phyloP scores from a whole-genome alignment of 2,329 filamentous ascomycete species.

The Fusarium secorum region DNA sequence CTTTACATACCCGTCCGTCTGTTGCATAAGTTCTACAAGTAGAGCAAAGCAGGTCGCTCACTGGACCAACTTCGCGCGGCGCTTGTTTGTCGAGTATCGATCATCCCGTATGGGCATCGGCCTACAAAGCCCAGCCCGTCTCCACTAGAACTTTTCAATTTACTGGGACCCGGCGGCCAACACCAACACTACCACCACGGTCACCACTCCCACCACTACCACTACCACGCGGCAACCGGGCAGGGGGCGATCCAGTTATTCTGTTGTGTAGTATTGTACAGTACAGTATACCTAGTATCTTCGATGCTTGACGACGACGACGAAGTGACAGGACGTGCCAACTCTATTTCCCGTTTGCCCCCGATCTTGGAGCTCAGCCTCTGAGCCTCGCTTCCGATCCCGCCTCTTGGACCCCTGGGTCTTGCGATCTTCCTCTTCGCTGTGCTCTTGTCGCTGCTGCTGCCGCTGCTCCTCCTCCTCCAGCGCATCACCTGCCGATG shows the following conservation, averaged over 20 bases:
- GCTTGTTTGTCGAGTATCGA: conserved; percentile 37
- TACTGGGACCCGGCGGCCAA: conserved; percentile 30
- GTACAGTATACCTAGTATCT: conserved; percentile 9
- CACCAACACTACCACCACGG: conserved; percentile 35
- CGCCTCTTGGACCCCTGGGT: conserved; percentile 27
- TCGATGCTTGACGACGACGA: conserved; percentile 32
- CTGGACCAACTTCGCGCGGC: conserved; percentile 25
- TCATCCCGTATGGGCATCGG: conserved; percentile 34
- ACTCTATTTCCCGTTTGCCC: conserved; percentile 26
- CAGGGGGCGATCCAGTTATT: conserved; percentile 35
- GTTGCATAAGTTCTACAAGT: conserved; percentile 18
- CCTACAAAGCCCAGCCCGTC: conserved; percentile 35
- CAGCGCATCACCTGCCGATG: conserved; percentile 21
- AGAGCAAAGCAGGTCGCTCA: neutral
- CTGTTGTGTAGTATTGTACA: neutral
- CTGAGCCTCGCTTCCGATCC: conserved; percentile 30
- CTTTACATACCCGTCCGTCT: conserved; percentile 18
- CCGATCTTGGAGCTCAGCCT: conserved; percentile 24
- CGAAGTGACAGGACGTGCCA: conserved; percentile 9
- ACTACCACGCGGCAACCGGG: conserved; percentile 38
- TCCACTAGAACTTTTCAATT: conserved; percentile 38
- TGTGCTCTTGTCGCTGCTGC: neutral
- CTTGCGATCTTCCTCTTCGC: conserved; percentile 4
- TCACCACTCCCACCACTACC: conserved; percentile 39
- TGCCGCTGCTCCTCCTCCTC: neutral